phyloP scores from a whole-genome alignment of 768 basidiomycete species.

The Termitomyces sp. region DNA sequence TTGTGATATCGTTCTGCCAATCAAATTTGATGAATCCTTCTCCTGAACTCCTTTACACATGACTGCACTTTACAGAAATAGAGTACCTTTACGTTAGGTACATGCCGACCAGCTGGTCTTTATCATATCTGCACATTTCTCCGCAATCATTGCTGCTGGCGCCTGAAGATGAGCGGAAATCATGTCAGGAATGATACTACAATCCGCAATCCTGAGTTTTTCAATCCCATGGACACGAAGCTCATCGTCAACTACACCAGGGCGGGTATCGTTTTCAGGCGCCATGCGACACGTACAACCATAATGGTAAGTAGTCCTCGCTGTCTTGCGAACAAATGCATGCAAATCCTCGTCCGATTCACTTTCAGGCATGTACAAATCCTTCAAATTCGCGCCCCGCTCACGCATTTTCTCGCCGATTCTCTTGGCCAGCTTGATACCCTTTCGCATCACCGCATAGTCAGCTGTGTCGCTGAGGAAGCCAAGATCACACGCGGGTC shows the following conservation, averaged over 20 bases:
- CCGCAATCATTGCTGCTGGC: conserved; percentile 26
- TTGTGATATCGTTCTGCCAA: no score
- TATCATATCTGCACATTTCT: conserved; percentile 32
- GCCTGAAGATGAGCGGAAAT: conserved; percentile 27
- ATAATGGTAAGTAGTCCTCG: conserved; percentile 26
- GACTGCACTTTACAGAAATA: not conserved
- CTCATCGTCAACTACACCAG: conserved; percentile 42
- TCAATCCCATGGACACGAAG: conserved; percentile 39
- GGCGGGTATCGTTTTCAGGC: conserved; percentile 14
- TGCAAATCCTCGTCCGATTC: conserved; percentile 23
- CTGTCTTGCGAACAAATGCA: conserved; percentile 15
- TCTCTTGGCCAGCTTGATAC: conserved; percentile 14
- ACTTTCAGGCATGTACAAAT: conserved; percentile 17
- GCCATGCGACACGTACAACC: conserved; percentile 30
- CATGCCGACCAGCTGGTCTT: not conserved
- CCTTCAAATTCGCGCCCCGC: conserved; percentile 19
- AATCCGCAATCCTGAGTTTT: conserved; percentile 36
- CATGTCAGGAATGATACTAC: conserved; percentile 24
- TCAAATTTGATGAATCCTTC: not conserved
- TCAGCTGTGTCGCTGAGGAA: conserved; percentile 22
- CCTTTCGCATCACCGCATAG: conserved; percentile 19
- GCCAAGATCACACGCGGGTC: conserved; percentile 23
- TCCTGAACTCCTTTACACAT: not conserved
- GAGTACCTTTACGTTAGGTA: not conserved
- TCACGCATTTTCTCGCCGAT: conserved; percentile 18